Percentiles rank a stretch among this genome's conserved stretches.
Conservation (phyloP, 2,329 filamentous ascomycete species). For the Curvularia eragrostidis region DNA sequence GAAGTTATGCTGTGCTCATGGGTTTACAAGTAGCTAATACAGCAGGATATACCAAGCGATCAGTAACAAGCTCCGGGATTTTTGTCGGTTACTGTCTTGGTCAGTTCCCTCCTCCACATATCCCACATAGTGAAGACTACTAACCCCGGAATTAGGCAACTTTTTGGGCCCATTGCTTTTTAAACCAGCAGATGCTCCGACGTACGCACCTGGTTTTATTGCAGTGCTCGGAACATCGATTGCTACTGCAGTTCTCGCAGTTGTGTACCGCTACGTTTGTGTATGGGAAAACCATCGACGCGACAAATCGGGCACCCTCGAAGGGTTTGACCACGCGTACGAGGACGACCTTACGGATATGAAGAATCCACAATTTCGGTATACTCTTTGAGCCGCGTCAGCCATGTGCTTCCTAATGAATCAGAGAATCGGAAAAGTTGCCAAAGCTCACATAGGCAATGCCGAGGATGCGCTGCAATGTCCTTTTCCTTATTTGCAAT, state of each 20-base stretch:
- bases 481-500: background rate
- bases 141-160: background rate
- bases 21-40: slow-evolving; percentile 59
- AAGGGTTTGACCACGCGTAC: slow-evolving; percentile 61
- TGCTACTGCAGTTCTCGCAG: slow-evolving; percentile 45
- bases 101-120: slow-evolving; percentile 16
- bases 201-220: slow-evolving; percentile 40
- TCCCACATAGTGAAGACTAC: background rate
- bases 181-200: background rate
- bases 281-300: slow-evolving; percentile 54
- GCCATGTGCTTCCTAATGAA: background rate
- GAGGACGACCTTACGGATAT: slow-evolving; percentile 60
- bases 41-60: slow-evolving; percentile 61
- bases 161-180: background rate
- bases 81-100: slow-evolving; percentile 62
- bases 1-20: slow-evolving; percentile 60
- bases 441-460: background rate
- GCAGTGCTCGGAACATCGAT: slow-evolving; percentile 49
- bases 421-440: background rate
- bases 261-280: slow-evolving; percentile 56
- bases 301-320: slow-evolving; percentile 53
- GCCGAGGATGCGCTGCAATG: background rate
- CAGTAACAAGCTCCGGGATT: slow-evolving; percentile 57
- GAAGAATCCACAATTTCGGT: slow-evolving; percentile 33
- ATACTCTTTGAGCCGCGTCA: slow-evolving; percentile 13